Base-by-base conservation (phyloP, 176 grass and related monocot genomes). In the Triticum turgidum region DNA sequence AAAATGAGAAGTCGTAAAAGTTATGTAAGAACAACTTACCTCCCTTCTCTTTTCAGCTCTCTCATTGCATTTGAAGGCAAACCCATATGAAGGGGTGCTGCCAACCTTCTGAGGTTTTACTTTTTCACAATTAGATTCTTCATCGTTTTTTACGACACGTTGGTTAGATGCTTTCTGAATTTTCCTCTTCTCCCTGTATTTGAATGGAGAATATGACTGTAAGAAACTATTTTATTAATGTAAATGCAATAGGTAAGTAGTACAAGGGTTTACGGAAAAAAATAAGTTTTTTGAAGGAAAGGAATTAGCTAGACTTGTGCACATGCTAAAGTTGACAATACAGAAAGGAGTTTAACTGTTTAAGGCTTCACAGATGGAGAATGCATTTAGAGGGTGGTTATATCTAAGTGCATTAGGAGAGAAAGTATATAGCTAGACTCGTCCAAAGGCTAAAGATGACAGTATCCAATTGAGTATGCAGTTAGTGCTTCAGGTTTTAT, bases 41-140 rank as follows among this genome's bases (percentile, higher is more conserved):
- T 92, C 88, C 84, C 85, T 90, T 82, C 88, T 90, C 85, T 92
- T 92, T 77, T 92, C 88, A 85, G 91, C 91, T 77, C 91, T 90
- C 84, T 92, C 88, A 3, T 92, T 82, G n/a, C 91, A 92, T 76
- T 92, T 92, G 83, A 92, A 92, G 33, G 81, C 87, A 89, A 92
- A 92, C 4, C 91, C 91, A 82, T 90, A 92, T 51, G 81, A 29
- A 39, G 87, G 91, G 63, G 87, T 84, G 77, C 80, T 49, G 24
- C 80, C 87, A 44, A 90, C 75, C n/a, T 81, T 89, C 64, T 83
- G 84, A 85, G 81, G 70, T 22, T 90, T 92, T 73, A 20, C 42
- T 49, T 7, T 74, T 68, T 84, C 88, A 84, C n/a, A 67, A 69
- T 67, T 77, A 81, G 84, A 64, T 77, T 88, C 78, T 83, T 87